These are phyloP conservation scores for Suillus lakei DNA, from an alignment of 768 basidiomycete genomes.

Conservation along the genomic window DNA sequence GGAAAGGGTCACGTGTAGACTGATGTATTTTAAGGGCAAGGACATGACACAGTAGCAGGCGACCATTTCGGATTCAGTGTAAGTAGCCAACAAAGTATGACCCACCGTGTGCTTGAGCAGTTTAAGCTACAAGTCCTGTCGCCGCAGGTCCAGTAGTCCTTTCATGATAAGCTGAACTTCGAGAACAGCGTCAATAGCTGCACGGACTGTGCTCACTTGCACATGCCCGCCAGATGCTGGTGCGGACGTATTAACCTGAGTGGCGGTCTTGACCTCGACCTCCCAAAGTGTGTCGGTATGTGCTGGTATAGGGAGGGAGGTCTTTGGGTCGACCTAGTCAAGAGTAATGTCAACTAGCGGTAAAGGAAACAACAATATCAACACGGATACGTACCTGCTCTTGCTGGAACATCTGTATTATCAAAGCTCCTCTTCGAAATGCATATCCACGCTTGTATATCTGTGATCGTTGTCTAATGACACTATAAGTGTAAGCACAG, in stretches of 20 bases:
- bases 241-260: conserved; percentile 71
- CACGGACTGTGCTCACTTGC: conserved; percentile 74
- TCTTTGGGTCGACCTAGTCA: conserved; percentile 71
- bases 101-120: conserved; percentile 8
- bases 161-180: conserved; percentile 87
- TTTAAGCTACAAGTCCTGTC: conserved; percentile 62
- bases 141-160: conserved; percentile 75
- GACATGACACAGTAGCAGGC: not conserved
- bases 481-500: not conserved
- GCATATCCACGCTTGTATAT: conserved; percentile 83
- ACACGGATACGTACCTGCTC: conserved; percentile 58
- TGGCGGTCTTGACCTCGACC: conserved; percentile 85
- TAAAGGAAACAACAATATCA: not conserved
- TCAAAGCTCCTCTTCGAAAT: conserved; percentile 70
- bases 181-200: conserved; percentile 73
- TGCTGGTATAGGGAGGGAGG: conserved; percentile 76
- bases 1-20: not conserved
- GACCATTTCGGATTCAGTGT: not conserved
- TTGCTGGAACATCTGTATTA: conserved; percentile 86
- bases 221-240: conserved; percentile 28
- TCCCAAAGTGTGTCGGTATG: conserved; percentile 85
- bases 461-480: conserved; percentile 64
- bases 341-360: not conserved
- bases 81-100: not conserved
- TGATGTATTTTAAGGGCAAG: not conserved